phyloP scores from a whole-genome alignment of 2,329 filamentous ascomycete genomes.

The Diaporthe velutina region DNA sequence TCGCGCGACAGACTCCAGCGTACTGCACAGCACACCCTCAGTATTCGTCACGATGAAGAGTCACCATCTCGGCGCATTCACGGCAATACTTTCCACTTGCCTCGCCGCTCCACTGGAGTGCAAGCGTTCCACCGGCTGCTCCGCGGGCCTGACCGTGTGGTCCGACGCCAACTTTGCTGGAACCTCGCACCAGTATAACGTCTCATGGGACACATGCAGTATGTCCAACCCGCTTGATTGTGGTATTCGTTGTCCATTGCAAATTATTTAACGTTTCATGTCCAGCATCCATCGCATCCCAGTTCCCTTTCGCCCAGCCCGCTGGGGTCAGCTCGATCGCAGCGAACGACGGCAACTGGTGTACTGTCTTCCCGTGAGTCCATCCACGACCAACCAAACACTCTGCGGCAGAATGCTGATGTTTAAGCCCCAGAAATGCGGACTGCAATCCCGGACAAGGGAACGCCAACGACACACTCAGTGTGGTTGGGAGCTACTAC shows the following conservation, averaged over 20 bases:
- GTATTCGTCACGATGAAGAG: not conserved
- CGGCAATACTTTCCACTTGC: not conserved
- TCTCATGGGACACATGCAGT: conserved; percentile 36
- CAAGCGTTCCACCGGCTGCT: not conserved
- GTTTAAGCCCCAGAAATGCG: not conserved
- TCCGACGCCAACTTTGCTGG: conserved; percentile 37
- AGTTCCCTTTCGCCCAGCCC: conserved; percentile 29
- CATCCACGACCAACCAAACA: accelerated
- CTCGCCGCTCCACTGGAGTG: conserved; percentile 13
- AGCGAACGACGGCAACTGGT: conserved; percentile 33
- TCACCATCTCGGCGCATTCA: not conserved
- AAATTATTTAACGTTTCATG: not conserved
- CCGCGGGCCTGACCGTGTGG: conserved; percentile 29
- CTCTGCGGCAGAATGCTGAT: not conserved
- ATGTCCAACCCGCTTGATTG: not conserved
- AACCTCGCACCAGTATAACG: conserved; percentile 31
- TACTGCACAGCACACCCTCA: not conserved
- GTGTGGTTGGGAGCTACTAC: conserved; percentile 36
- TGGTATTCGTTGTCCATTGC: not conserved
- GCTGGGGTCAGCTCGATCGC: conserved; percentile 33
- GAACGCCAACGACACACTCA: conserved; percentile 33
- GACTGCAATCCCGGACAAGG: conserved; percentile 25
- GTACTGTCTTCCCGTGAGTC: conserved; percentile 35
- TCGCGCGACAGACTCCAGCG: too few species aligned
- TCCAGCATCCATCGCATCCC: conserved; percentile 33